Percentiles rank a stretch among this genome's conserved stretches.
Evolutionary conservation across 2,329 filamentous ascomycete species (phyloP).

Genomic region (Huntiella moniliformis): DNA sequence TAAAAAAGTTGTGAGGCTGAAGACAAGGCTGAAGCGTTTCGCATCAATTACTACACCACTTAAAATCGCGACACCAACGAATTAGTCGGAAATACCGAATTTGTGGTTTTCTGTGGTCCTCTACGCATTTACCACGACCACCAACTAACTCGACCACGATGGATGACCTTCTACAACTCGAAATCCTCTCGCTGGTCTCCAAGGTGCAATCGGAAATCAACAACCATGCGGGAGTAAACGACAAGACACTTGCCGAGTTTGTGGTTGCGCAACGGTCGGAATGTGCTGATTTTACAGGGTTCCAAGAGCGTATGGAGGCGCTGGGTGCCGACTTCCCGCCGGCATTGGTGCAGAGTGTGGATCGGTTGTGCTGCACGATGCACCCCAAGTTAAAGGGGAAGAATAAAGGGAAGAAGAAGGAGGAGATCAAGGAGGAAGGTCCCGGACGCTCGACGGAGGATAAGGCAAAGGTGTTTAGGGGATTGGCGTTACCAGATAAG

Average conservation of each 20-base stretch:
- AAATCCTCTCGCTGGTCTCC: conserved; percentile 82
- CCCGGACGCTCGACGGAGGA: conserved; percentile 29
- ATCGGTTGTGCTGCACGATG: conserved; percentile 72
- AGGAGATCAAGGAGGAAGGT: conserved; percentile 24
- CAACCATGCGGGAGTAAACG: conserved; percentile 78
- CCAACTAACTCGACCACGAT: conserved; percentile 27
- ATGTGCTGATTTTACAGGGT: conserved; percentile 50
- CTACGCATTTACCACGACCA: background rate
- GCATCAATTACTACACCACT: background rate
- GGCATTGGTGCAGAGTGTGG: conserved; percentile 78
- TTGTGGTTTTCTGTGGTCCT: background rate
- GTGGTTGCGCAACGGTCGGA: conserved; percentile 77
- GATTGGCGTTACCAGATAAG: conserved; percentile 63
- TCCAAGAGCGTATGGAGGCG: conserved; percentile 54
- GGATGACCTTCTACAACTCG: conserved; percentile 82
- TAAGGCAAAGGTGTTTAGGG: conserved; percentile 79
- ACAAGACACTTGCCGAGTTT: conserved; percentile 93
- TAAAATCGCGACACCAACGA: background rate
- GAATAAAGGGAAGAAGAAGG: conserved; percentile 22
- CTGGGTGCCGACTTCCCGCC: conserved; percentile 69
- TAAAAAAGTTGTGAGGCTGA: too few relatives aligned
- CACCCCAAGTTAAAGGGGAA: conserved; percentile 63
- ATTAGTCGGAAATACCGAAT: background rate
- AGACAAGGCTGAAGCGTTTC: too few relatives aligned
- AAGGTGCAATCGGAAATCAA: conserved; percentile 88